These are phyloP conservation scores for Tilletia horrida DNA, from an alignment of 1,284 basidiomycete genomes.

Conservation along the genomic window DNA sequence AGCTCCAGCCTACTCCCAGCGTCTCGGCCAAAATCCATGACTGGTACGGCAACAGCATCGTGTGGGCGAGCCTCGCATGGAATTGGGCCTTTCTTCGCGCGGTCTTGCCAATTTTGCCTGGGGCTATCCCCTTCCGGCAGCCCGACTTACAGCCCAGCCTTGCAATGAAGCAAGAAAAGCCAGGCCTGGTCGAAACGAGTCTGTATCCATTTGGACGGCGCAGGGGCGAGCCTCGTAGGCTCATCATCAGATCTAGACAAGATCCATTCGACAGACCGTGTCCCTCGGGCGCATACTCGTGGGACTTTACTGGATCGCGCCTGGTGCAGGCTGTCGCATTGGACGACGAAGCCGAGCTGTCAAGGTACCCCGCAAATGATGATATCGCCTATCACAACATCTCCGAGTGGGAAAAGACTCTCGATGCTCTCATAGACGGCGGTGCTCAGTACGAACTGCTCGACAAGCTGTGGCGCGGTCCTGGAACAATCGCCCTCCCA, in stretches of 20 bases:
- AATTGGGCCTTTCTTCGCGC: neutral
- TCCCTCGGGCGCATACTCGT: neutral
- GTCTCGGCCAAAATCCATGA: neutral
- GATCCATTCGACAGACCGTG: neutral
- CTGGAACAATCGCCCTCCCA: neutral
- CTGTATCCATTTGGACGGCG: neutral
- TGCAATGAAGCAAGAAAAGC: neutral
- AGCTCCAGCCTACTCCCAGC: neutral
- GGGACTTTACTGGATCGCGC: conserved; percentile 8
- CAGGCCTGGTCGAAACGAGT: neutral
- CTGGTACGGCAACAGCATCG: conserved; percentile 16
- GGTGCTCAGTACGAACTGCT: neutral
- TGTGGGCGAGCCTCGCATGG: neutral
- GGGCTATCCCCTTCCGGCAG: too few relatives aligned
- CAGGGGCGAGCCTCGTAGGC: neutral
- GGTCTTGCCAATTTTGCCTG: neutral
- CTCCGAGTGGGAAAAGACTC: conserved; percentile 9
- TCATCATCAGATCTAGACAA: neutral
- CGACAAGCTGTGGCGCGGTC: neutral
- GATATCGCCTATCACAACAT: neutral
- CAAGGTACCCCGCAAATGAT: neutral
- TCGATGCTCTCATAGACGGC: neutral
- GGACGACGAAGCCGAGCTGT: neutral
- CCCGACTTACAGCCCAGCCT: too few relatives aligned
- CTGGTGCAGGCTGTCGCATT: neutral